phyloP scores from a whole-genome alignment of 2,329 filamentous ascomycete species.

The Dothistroma pini region DNA sequence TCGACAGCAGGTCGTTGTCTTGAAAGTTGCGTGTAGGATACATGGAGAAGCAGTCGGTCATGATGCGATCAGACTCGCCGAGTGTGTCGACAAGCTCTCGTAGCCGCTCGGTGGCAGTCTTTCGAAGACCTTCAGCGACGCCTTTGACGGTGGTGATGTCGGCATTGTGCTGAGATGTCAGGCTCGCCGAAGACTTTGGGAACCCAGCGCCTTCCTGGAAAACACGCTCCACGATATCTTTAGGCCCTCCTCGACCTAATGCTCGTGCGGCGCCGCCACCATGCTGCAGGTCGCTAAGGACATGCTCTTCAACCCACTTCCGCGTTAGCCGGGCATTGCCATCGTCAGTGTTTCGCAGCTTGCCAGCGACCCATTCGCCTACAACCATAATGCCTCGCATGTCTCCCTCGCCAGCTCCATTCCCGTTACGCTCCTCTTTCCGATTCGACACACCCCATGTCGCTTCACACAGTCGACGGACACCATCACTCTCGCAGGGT shows the following conservation, averaged over 20 bases:
- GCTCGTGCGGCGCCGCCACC: conserved; percentile 69
- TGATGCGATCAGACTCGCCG: conserved; percentile 73
- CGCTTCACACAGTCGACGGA: conserved; percentile 76
- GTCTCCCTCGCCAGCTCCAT: conserved; percentile 67
- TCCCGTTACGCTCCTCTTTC: conserved; percentile 54
- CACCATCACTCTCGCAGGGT: conserved; percentile 81
- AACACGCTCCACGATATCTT: conserved; percentile 72
- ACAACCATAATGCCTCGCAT: conserved; percentile 81
- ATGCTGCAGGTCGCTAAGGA: conserved; percentile 64
- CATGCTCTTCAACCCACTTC: conserved; percentile 71
- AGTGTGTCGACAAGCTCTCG: conserved; percentile 74
- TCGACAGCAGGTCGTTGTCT: conserved; percentile 85
- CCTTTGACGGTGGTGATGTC: conserved; percentile 47
- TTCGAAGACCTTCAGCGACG: conserved; percentile 70
- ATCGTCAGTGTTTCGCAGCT: conserved; percentile 50
- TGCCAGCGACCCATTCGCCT: conserved; percentile 78
- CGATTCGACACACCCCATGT: conserved; percentile 74
- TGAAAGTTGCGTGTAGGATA: conserved; percentile 88
- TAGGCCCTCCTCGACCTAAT: conserved; percentile 65
- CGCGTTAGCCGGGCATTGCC: conserved; percentile 58
- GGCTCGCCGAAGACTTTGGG: conserved; percentile 46
- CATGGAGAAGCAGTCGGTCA: conserved; percentile 77
- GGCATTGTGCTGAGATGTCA: conserved; percentile 17
- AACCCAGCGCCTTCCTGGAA: conserved; percentile 79
- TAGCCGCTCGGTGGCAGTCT: conserved; percentile 66